A percentile compares a stretch with the other conserved stretches of the same genome.
phyloP scores from a whole-genome alignment of 106 monocot genomes.

The Dendrobium officinale region DNA sequence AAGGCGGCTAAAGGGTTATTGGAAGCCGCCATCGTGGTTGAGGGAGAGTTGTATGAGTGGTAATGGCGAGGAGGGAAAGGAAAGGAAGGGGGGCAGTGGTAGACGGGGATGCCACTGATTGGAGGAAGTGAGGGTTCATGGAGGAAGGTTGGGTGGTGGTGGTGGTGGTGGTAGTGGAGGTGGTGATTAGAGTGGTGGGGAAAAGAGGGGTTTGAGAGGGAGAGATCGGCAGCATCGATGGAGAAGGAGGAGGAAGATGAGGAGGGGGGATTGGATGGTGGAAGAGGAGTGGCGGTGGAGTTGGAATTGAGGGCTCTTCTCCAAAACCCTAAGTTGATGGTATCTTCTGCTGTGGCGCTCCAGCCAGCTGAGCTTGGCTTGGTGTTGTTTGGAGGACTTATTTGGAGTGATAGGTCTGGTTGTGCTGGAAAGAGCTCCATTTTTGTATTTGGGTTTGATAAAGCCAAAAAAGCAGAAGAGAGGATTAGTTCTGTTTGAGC shows the following conservation, averaged over 20 bases:
- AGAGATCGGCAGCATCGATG: constrained; percentile 14
- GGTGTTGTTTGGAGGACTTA: constrained; percentile 45
- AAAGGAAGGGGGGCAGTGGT: constrained; percentile 26
- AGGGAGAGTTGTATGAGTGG: neutral
- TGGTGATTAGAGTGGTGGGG: neutral
- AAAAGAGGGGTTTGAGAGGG: constrained; percentile 10
- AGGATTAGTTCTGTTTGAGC: too few species aligned
- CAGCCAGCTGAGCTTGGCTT: constrained; percentile 10
- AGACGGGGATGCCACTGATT: constrained; percentile 56
- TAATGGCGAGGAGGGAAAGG: constrained; percentile 12
- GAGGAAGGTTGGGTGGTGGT: constrained; percentile 11
- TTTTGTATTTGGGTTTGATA: neutral
- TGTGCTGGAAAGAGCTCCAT: constrained; percentile 19
- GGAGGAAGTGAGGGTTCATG: constrained; percentile 23
- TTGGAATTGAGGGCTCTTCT: constrained; percentile 22
- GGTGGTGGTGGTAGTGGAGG: neutral
- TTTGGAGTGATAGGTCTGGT: constrained; percentile 27
- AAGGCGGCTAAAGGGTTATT: neutral
- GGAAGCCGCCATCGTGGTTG: neutral
- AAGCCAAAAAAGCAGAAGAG: neutral
- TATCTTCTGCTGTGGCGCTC: constrained; percentile 12
- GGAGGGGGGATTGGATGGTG: neutral
- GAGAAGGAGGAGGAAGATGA: neutral
- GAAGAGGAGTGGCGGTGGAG: neutral
- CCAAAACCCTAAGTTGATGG: constrained; percentile 41